Conservation (phyloP, 1,139 yeast species). For the Suhomyces bokatorum region DNA sequence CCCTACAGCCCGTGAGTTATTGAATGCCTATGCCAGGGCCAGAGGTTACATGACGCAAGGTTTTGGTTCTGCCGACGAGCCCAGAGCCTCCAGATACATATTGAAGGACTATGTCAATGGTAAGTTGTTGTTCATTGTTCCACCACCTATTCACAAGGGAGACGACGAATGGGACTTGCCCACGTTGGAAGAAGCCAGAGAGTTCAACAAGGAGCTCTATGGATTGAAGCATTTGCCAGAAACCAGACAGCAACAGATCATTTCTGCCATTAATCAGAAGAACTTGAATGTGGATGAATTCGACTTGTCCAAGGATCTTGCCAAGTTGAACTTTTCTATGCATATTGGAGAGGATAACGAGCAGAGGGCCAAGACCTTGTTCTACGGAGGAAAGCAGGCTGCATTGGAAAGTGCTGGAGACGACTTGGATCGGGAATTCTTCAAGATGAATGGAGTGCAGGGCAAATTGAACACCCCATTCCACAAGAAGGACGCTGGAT, state of each 20-base stretch:
- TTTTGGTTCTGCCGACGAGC: constrained; percentile 94
- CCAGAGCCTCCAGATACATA: constrained; percentile 90
- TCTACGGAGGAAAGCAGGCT: constrained; percentile 80
- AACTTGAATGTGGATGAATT: constrained; percentile 53
- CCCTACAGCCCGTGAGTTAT: constrained; percentile 86
- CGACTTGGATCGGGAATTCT: constrained; percentile 82
- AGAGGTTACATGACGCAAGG: constrained; percentile 98
- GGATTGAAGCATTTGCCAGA: constrained; percentile 66
- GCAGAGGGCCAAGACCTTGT: constrained; percentile 41
- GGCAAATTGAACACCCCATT: constrained; percentile 73
- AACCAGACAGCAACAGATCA: constrained; percentile 69
- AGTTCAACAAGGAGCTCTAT: constrained; percentile 75
- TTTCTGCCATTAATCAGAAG: constrained; percentile 56
- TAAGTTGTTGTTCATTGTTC: constrained; percentile 77
- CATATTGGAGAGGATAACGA: constrained; percentile 54
- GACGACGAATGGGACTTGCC: constrained; percentile 43
- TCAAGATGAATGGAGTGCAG: constrained; percentile 61
- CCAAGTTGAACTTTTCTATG: constrained; percentile 74
- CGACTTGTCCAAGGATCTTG: constrained; percentile 68
- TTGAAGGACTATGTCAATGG: constrained; percentile 95
- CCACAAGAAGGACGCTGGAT: constrained; percentile 49
- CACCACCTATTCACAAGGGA: constrained; percentile 67
- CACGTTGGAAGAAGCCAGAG: constrained; percentile 48
- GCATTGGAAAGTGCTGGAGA: constrained; percentile 75
- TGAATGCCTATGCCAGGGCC: constrained; percentile 92